Evolutionary conservation across 768 basidiomycete genomes (phyloP), one percentile per base, ranked within the genome.

Genomic region (Xerocomus spinulosus): DNA sequence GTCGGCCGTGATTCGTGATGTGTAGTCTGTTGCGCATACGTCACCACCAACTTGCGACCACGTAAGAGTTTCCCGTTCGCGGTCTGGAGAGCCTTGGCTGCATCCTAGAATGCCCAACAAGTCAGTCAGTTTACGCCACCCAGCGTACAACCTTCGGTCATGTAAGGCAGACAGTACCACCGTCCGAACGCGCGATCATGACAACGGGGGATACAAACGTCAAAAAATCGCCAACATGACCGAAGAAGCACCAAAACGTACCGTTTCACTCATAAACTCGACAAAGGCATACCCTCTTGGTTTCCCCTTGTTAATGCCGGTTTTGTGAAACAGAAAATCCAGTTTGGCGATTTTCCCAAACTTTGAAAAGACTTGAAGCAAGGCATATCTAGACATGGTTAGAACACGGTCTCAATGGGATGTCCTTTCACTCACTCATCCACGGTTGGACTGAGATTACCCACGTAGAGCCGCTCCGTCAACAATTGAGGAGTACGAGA

Each of bases 231-330:
- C 38, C 32, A 41, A 49, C 53, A 59, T 33, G 46, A 57, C 56
- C 59, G 46, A 58, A 48, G 52, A 56, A 39, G 41, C 9, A 26
- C 52, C 21, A 21, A 18, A 43, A 83, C 89, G 74, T 70, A 98
- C 95, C 70, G 83, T 80, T 70, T 83, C 76, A 36, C 78, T 78
- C 25, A 75, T 75, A 59, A 83, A 97, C 70, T 97, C 91, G 28
- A 99, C 70, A 57, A 98, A 99, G 0, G 93, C 94, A 67, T 95
- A 98, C 5, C 96, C 95, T 12, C 94, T 76, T 1, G 96, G 94
- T 64, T 90, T 96, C 15, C 96, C 96, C 63, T 85, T 93, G 60
- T 84, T 68, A 12, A 82, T 76, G 0, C 95, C 96, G 0, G 86
- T 73, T 69, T 95, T 97, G 75, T 99, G 94, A 62, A 97, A 97